phyloP scores from a whole-genome alignment of 345 rosid species.

The Lepidium africanum region DNA sequence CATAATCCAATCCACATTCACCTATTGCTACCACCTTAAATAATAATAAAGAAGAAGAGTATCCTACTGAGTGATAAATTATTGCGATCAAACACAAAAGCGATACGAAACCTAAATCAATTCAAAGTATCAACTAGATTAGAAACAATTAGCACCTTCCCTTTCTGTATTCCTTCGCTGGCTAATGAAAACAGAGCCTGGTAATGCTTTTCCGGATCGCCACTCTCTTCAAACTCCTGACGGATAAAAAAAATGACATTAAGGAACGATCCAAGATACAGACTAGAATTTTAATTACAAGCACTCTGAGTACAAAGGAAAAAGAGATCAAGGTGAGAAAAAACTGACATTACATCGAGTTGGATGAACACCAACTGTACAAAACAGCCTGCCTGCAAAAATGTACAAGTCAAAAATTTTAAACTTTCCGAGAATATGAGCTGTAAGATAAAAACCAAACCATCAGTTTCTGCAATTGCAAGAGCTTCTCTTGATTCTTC shows the following conservation, averaged over 20 bases:
- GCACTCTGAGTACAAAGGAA: background rate
- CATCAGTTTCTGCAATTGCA: slow-evolving; percentile 93
- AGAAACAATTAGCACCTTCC: slow-evolving; percentile 51
- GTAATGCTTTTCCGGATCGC: slow-evolving; percentile 82
- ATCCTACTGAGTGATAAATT: background rate
- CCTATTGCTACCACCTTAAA: slow-evolving; percentile 87
- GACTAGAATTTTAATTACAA: background rate
- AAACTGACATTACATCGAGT: slow-evolving; percentile 78
- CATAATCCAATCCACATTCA: slow-evolving; percentile 97
- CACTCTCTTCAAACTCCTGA: slow-evolving; percentile 89
- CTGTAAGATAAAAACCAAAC: slow-evolving; percentile 21
- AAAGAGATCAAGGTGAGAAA: slow-evolving; percentile 1
- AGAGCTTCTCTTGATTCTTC: slow-evolving; percentile 92
- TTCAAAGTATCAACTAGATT: background rate
- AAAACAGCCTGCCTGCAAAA: slow-evolving; percentile 70
- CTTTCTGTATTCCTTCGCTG: slow-evolving; percentile 77
- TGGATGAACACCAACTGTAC: slow-evolving; percentile 95
- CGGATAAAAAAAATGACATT: background rate
- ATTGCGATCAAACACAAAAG: background rate
- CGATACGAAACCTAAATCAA: background rate
- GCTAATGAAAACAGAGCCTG: slow-evolving; percentile 72
- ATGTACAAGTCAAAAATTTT: background rate
- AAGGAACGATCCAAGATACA: slow-evolving; percentile 5
- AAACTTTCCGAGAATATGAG: background rate
- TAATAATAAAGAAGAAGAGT: background rate